phyloP scores from a whole-genome alignment of 495 filamentous ascomycete species.

The Xanthoparmelia taractica region DNA sequence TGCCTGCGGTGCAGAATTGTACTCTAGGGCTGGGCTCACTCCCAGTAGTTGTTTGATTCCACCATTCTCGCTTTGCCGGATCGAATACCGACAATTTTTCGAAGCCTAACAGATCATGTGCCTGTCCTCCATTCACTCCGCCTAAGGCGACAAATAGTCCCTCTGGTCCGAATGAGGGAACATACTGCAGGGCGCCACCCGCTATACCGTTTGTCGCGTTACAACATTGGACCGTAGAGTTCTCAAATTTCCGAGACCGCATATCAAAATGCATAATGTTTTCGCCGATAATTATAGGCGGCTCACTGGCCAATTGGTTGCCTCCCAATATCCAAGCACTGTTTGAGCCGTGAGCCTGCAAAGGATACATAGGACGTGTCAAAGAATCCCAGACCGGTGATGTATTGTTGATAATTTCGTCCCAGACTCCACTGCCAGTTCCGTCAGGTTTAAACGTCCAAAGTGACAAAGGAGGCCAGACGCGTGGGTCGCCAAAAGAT shows the following conservation, averaged over 20 bases:
- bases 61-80: conserved; percentile 13
- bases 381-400: background rate
- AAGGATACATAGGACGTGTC: background rate
- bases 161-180: conserved; percentile 17
- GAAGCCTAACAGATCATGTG: background rate
- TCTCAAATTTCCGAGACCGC: conserved; percentile 1
- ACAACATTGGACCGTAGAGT: conserved; percentile 1
- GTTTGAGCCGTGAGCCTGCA: background rate
- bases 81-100: conserved; percentile 16
- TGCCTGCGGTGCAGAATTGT: conserved; percentile 16
- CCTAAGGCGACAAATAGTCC: conserved; percentile 17
- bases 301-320: background rate
- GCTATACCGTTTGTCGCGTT: background rate
- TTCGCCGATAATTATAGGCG: background rate
- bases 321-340: conserved; percentile 13
- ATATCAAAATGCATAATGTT: conserved; percentile 11
- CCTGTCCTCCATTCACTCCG: background rate
- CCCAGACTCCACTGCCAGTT: conserved; percentile 10
- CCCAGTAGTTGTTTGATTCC: conserved; percentile 22
- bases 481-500: background rate
- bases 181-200: conserved; percentile 13
- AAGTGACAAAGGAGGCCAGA: background rate
- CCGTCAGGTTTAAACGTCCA: conserved; percentile 20
- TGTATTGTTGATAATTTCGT: background rate
- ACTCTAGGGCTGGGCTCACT: conserved; percentile 3